phyloP scores from a whole-genome alignment of 495 filamentous ascomycete genomes.

The Aspergillus affinis region DNA sequence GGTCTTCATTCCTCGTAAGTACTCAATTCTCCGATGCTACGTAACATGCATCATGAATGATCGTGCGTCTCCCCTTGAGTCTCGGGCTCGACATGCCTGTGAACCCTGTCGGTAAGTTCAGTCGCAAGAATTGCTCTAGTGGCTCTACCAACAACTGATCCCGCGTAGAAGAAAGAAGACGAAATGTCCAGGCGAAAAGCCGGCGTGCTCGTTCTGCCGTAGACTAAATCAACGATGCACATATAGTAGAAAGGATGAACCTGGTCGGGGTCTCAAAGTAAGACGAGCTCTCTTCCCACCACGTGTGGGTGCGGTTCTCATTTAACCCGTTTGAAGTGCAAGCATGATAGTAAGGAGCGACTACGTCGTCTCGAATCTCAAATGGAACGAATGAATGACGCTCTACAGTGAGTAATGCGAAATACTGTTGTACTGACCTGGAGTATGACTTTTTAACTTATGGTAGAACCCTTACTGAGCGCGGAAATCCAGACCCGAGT shows the following conservation, averaged over 20 bases:
- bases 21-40: not conserved
- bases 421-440: not conserved
- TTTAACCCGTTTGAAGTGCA: not conserved
- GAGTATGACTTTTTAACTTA: not conserved
- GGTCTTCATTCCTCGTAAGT: not conserved
- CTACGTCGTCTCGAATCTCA: slow-evolving; percentile 9
- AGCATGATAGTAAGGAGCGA: slow-evolving; percentile 2
- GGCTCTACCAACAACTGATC: not conserved
- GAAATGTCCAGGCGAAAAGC: slow-evolving; percentile 15
- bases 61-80: not conserved
- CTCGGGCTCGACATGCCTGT: slow-evolving; percentile 7
- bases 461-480: not conserved
- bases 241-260: not conserved
- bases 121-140: not conserved
- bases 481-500: not conserved
- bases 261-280: not conserved
- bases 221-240: slow-evolving; percentile 13
- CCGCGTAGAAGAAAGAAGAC: slow-evolving; percentile 12
- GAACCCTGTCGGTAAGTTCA: slow-evolving; percentile 11
- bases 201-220: slow-evolving; percentile 13
- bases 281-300: not conserved
- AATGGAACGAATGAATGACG: slow-evolving; percentile 6
- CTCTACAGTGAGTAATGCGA: slow-evolving; percentile 5
- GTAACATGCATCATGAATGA: not conserved
- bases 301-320: not conserved